phyloP scores from a whole-genome alignment of 768 basidiomycete genomes.

The Suillus placidus region DNA sequence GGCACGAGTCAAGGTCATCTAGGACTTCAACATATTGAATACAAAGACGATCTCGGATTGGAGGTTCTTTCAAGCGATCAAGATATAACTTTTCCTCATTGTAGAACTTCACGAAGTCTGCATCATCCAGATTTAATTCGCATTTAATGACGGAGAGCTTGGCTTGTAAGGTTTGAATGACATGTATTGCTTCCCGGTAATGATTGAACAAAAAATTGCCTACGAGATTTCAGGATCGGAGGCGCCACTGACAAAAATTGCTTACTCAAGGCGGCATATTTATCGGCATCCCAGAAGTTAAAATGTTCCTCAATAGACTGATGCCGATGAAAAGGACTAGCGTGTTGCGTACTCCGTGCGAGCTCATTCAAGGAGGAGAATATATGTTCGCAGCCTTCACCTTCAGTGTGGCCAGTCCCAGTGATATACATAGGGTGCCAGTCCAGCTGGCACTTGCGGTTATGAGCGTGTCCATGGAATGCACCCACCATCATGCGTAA shows the following conservation, averaged over 20 bases:
- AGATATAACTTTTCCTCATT: background rate
- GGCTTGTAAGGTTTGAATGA: background rate
- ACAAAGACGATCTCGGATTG: background rate
- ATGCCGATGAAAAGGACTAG: constrained; percentile 5
- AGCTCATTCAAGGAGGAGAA: constrained; percentile 13
- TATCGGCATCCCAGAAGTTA: constrained; percentile 22
- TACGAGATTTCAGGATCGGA: background rate
- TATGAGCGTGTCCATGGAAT: constrained; percentile 30
- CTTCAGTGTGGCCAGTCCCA: constrained; percentile 13
- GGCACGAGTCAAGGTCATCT: background rate
- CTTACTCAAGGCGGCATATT: constrained; percentile 26
- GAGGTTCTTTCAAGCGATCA: background rate
- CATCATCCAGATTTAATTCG: background rate
- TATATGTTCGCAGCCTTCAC: constrained; percentile 13
- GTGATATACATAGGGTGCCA: constrained; percentile 30
- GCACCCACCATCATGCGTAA: constrained; percentile 19
- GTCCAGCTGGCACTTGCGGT: constrained; percentile 27
- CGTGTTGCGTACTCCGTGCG: constrained; percentile 6
- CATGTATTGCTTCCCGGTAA: constrained; percentile 4
- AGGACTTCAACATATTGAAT: constrained; percentile 6
- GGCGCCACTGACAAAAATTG: background rate
- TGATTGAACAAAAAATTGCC: constrained; percentile 9
- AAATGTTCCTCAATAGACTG: constrained; percentile 25
- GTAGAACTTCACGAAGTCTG: background rate
- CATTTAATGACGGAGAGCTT: background rate